Evolutionary conservation across 768 basidiomycete species (phyloP), one percentile per base, ranked within the genome.

Genomic region (Rhodosporidiobolus sp.): DNA sequence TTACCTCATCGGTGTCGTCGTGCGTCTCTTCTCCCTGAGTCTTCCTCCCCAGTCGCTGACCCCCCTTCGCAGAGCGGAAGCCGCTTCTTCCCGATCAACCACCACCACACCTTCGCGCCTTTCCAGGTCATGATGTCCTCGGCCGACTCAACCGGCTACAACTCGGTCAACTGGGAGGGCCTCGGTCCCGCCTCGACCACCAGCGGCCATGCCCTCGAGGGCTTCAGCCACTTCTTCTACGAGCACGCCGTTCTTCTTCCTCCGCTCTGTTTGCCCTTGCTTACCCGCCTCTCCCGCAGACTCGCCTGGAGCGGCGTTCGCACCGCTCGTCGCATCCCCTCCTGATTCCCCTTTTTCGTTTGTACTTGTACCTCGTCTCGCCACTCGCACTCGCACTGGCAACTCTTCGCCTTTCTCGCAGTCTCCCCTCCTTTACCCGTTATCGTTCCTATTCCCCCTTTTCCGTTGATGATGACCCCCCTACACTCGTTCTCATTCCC

Each of bases 1-100:
- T 30, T 72, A 58, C 50, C 67, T 75, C 63, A 8, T 68, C 46
- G 74, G 74, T 22, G 28, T 75, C n/a, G 43, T 75, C 38, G 73
- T 74, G 34, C 24, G 68, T 58, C 16, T 5, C 10, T 11, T 8
- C n/a, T 32, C 32, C 28, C 30, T 26, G 6, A 26, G n/a, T 10
- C 6, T 8, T 32, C 43, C 20, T 8, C 3, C 19, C 22, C 22
- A 5, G 3, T 11, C 1, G 12, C 59, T 49, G 30, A 56, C 68
- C 20, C 28, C 9, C 8, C 11, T 30, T 22, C 16, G 19, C 58
- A 73, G 72, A 68, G 34, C 35, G 74, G 74, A 22, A 56, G 66
- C 55, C 58, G 30, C 26, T n/a, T 71, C 1, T 38, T 71, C 30
- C 74, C 74, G 6, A 9, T 54, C 53, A 64, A 28, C 6, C 74